Base-by-base conservation (phyloP, 2,329 filamentous ascomycete species). In the Chaetothyriales sp. region DNA sequence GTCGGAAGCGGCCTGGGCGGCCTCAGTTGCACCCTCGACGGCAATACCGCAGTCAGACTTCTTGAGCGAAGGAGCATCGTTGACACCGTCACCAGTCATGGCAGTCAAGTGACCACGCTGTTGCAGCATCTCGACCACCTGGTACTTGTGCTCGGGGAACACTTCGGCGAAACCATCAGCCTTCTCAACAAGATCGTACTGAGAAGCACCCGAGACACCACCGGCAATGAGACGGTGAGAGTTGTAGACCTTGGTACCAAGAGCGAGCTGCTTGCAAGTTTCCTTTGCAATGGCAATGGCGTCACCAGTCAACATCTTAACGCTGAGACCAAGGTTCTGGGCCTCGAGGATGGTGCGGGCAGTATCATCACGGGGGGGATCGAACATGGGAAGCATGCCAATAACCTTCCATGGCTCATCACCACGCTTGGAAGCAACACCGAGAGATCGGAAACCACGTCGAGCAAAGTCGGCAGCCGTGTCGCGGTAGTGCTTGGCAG, bases 231-330 rank as follows among this genome's bases (percentile, higher is more conserved):
- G 77, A 70, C 81, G 82, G 64, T 83, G 79, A 53, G 83, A 86
- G 73, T 86, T 84, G 74, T 86, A 86, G 59, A 87, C 83, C 74
- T 86, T 86, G 65, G 83, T 86, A 61, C 81, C 81, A 53, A 86
- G 78, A 59, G 82, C 81, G 65, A 86, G 75, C 80, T 86, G 86
- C 73, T 85, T 84, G 77, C 83, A 86, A 59, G 83, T 86, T 70
- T 86, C 83, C 73, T 86, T 86, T 53, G 83, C 83, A 59, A 86
- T 86, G 61, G 83, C 82, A 61, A 86, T 83, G 57, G 83, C 83
- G 65, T 86, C 83, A 77, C 83, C 83, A 70, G 83, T 86, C 68
- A 86, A 73, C 83, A 86, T 86, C 78, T 86, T 86, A 60, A 86
- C 83, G 58, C 78, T 79, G 32, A 86, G 81, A 73, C 83, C 83